Evolutionary conservation across 2,329 filamentous ascomycete genomes (phyloP).

Genomic region (Claviceps sorghi): DNA sequence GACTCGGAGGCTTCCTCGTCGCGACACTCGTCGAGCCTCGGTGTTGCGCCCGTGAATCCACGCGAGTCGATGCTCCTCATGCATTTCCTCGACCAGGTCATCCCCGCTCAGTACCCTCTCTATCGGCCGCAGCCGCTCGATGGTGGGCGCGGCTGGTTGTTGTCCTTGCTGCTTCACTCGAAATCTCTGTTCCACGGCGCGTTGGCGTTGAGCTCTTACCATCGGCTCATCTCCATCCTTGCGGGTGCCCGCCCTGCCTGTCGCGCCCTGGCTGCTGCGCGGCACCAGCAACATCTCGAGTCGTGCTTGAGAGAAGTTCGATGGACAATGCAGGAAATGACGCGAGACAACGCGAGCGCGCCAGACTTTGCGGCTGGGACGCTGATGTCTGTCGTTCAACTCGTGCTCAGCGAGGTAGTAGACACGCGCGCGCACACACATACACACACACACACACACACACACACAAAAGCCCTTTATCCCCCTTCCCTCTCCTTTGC

Average conservation of each 20-base stretch:
- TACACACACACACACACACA: too few species aligned
- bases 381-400: neutral
- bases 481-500: neutral
- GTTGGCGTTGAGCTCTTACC: constrained; percentile 13
- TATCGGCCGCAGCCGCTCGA: constrained; percentile 13
- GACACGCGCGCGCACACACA: too few species aligned
- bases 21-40: neutral
- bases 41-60: constrained; percentile 1
- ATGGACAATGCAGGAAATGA: neutral
- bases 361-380: neutral
- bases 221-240: constrained; percentile 10
- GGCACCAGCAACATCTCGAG: neutral
- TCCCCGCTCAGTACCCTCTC: constrained; percentile 14
- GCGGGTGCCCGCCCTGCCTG: neutral
- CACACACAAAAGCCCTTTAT: too few species aligned
- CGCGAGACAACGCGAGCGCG: neutral
- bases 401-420: neutral
- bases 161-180: constrained; percentile 10
- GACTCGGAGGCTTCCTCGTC: neutral
- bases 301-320: neutral
- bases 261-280: neutral
- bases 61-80: constrained; percentile 15
- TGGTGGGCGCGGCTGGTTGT: constrained; percentile 15
- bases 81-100: constrained; percentile 16
- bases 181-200: constrained; percentile 13